Evolutionary conservation across 371 early-diverging fungal species (phyloP), one percentile per base, ranked within the genome.

Genomic region (Parasitella parasitica): DNA sequence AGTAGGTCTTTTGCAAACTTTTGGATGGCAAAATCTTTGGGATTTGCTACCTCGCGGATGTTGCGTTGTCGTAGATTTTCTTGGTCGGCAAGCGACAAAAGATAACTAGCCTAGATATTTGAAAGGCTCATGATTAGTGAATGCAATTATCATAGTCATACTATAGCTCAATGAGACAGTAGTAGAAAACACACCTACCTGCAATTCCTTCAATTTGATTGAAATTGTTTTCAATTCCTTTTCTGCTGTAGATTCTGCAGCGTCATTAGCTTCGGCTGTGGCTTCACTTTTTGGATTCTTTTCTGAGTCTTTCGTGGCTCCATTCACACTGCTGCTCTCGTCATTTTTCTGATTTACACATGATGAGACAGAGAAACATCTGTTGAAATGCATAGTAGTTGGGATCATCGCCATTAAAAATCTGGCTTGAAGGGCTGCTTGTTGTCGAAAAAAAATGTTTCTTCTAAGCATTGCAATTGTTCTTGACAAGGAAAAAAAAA

Each of bases 1-100:
- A 97, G 72, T 34, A 97, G 74, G 69, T 97, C 96, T 73, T 93
- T 95, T 65, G 94, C 94, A 69, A 97, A 97, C 75, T 91, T 91
- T 72, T 90, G 90, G 61, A 95, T 92, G 1, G 95, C 90, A 75
- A 85, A 94, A 8, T 83, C 76, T 53, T 85, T 78, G 32, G 91
- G 81, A 36, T 83, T 80, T 34, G 89, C 87, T 7, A 94, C 78
- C 69, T 97, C 96, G 57, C 82, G 83, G 59, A 84, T 78, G 28
- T 88, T 86, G 32, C 96, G 89, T 50, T 81, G 81, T 37, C 96
- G 89, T 27, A 95, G 74, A 81, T 97, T 97, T 78, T 97, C 91
- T 69, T 82, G 80, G 43, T 97, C 97, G n/a, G 97, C 97, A 22
- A 97, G 84, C 16, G 89, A 83, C 51, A 94, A 88, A 58, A 93